Base-by-base conservation (phyloP, 495 filamentous ascomycete genomes). In the Talaromyces liani region DNA sequence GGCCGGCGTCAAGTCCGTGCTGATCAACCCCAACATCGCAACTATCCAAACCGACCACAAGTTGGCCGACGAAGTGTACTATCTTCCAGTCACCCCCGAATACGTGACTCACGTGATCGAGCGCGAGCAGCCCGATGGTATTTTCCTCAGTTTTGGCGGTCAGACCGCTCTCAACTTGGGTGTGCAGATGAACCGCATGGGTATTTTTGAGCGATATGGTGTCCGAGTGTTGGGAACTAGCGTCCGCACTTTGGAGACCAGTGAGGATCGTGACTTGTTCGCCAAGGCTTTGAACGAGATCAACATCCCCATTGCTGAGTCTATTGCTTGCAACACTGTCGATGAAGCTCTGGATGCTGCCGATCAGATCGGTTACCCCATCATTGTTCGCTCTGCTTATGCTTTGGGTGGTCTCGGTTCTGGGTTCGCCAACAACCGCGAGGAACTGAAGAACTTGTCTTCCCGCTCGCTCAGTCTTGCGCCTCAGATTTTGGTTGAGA, bases 1-100 rank as follows among this genome's bases (percentile, higher is more conserved):
- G 75, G 93, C 95, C 67, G 89, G 90, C 64, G 92, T 98, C 65
- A 87, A 91, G 68, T 96, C 94, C 2, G 87, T 98, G 64, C 85
- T 98, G 62, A 93, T 98, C 79, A 98, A 98, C 76, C 94, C 93
- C 55, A 98, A 98, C 74, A 98, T 98, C 68, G 93, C 93, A 41
- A 98, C 93, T 29, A 98, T 98, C 69, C 93, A 98, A 76, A 98
- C 93, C 39, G 93, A 96, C 25, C 95, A 97, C 79, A 96, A 96
- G 66, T 84, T 98, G 58, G 93, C 93, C 9, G 93, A 98, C 69
- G 94, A 97, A 76, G 91, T 98, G 63, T 98, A 97, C 79, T 98
- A 97, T 81, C 86, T 97, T 2, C 93, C 93, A 9, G 94, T 98
- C 56, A 98, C 92, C 27, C 91, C 93, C 47, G 93, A 97, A 74